A percentile compares a stretch with the other conserved stretches of the same genome.
phyloP scores from a whole-genome alignment of 1,284 basidiomycete species.

The Pseudozyma hubeiensis region DNA sequence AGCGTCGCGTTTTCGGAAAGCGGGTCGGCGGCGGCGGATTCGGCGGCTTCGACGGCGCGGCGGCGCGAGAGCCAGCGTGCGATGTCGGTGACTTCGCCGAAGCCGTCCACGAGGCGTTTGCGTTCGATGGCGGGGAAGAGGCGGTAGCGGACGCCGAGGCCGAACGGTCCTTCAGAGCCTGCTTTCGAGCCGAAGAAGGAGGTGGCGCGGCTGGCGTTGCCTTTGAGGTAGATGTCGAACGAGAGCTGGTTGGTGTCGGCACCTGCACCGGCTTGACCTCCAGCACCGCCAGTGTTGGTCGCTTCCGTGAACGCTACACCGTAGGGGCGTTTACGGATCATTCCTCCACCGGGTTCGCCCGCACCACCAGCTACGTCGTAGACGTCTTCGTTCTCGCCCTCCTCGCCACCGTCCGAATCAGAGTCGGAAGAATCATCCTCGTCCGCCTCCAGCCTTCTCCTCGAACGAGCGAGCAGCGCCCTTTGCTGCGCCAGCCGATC shows the following conservation, averaged over 20 bases:
- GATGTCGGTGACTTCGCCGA: conserved; percentile 90
- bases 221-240: conserved; percentile 96
- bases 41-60: conserved; percentile 52
- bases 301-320: conserved; percentile 30
- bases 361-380: conserved; percentile 36
- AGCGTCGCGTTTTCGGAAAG: conserved; percentile 11
- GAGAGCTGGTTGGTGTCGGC: conserved; percentile 77
- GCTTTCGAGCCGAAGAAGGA: conserved; percentile 79
- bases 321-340: conserved; percentile 33
- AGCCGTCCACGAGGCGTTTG: conserved; percentile 90
- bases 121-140: conserved; percentile 98
- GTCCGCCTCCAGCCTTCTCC: conserved; percentile 86
- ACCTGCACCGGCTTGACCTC: conserved; percentile 70
- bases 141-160: conserved; percentile 82
- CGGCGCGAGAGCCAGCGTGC: conserved; percentile 73
- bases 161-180: conserved; percentile 67
- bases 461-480: conserved; percentile 80
- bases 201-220: conserved; percentile 82
- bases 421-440: conserved; percentile 67
- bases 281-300: conserved; percentile 62
- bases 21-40: conserved; percentile 19
- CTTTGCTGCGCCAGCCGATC: conserved; percentile 89
- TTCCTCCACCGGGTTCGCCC: conserved; percentile 13
- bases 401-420: conserved; percentile 74
- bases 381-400: conserved; percentile 74